Evolutionary conservation across 129 eudicot genomes (phyloP).

Genomic region (Lonicera japonica): DNA sequence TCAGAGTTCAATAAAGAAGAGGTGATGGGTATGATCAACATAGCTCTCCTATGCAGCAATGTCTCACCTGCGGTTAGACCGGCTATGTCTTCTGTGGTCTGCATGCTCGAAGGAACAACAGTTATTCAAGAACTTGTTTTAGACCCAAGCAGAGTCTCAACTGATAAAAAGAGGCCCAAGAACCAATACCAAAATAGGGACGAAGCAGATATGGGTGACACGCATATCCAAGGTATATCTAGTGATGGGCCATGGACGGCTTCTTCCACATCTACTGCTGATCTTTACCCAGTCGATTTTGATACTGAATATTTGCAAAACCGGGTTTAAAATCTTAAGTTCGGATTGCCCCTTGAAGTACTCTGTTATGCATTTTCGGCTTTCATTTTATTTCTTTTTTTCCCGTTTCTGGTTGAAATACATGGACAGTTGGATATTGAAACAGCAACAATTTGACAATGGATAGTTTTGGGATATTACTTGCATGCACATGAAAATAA

Average conservation of each 20-base stretch:
- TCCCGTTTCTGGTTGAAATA: neutral
- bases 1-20: constrained; percentile 25
- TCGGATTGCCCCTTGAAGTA: neutral
- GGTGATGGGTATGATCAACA: constrained; percentile 10
- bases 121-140: constrained; percentile 3
- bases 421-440: too few species aligned
- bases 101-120: constrained; percentile 34
- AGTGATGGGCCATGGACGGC: constrained; percentile 25
- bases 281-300: constrained; percentile 27
- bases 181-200: neutral
- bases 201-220: neutral
- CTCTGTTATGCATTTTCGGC: neutral
- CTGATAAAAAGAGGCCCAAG: neutral
- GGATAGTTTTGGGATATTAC: too few species aligned
- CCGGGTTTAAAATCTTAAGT: neutral
- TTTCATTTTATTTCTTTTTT: neutral
- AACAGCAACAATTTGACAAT: too few species aligned
- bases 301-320: constrained; percentile 22
- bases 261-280: constrained; percentile 21
- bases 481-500: too few species aligned
- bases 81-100: constrained; percentile 36
- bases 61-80: constrained; percentile 30
- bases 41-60: constrained; percentile 28
- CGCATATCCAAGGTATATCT: constrained; percentile 11
- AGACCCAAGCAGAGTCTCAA: constrained; percentile 1